These are phyloP conservation scores for Petrea volubilis DNA, from an alignment of 257 asterid species.

Conservation along the genomic window DNA sequence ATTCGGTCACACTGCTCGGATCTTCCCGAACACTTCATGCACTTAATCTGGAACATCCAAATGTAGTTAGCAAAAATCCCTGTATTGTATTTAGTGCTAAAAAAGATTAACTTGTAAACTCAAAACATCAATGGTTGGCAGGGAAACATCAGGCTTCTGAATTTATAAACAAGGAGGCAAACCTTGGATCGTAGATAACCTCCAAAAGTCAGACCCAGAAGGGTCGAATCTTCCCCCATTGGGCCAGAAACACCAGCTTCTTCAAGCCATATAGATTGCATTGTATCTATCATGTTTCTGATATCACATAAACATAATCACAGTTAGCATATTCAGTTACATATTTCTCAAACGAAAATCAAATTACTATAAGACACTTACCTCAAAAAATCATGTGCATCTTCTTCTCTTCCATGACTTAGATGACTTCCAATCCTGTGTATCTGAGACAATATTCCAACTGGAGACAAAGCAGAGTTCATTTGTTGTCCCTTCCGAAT, in stretches of 20 bases:
- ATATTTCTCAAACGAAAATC: constrained; percentile 4
- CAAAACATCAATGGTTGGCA: neutral
- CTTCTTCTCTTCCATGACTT: constrained; percentile 74
- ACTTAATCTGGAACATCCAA: constrained; percentile 44
- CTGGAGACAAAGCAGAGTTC: constrained; percentile 49
- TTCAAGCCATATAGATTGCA: constrained; percentile 59
- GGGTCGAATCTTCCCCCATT: constrained; percentile 54
- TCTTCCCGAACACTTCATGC: constrained; percentile 57
- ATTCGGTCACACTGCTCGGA: constrained; percentile 49
- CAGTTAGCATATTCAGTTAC: constrained; percentile 16
- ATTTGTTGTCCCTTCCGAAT: constrained; percentile 44
- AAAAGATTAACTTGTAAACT: constrained; percentile 11
- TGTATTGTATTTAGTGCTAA: neutral
- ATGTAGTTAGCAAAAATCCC: constrained; percentile 12
- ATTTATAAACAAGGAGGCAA: constrained; percentile 16
- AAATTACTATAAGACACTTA: constrained; percentile 21
- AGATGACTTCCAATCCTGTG: constrained; percentile 60
- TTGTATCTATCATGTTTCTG: constrained; percentile 57
- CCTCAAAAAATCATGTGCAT: constrained; percentile 76
- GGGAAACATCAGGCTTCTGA: constrained; percentile 7
- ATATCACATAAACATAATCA: constrained; percentile 16
- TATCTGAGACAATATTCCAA: constrained; percentile 55
- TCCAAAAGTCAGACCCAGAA: constrained; percentile 61
- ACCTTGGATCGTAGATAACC: constrained; percentile 73
- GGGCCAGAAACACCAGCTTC: constrained; percentile 53